Conservation (phyloP, 2,329 filamentous ascomycete genomes). For the Diaporthe ampelina region DNA sequence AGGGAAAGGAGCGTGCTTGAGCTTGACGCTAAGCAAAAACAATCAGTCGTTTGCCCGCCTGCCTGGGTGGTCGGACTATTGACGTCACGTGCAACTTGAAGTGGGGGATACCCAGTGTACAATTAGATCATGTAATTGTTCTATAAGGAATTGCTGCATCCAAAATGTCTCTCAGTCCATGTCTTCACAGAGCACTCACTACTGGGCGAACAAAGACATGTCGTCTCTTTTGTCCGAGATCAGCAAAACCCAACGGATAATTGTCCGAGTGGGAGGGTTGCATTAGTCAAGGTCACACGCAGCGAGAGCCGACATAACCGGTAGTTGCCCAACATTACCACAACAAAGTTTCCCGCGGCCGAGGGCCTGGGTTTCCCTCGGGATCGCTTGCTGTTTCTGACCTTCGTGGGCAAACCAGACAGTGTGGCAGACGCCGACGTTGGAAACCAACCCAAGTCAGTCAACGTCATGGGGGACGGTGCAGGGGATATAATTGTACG, state of each 20-base stretch:
- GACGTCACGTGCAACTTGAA: not conserved
- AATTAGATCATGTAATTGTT: not conserved
- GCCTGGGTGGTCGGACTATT: no score
- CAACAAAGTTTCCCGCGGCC: not conserved
- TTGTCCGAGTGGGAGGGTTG: slow-evolving; percentile 18
- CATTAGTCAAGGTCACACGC: slow-evolving; percentile 17
- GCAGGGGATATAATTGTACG: slow-evolving; percentile 28
- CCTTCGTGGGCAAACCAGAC: not conserved
- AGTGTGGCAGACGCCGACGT: not conserved
- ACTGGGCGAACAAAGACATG: not conserved
- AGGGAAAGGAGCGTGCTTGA: not conserved
- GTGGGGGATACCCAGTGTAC: not conserved
- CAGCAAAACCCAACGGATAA: not conserved
- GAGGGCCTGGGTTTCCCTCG: not conserved
- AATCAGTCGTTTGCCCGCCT: not conserved
- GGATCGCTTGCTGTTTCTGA: not conserved
- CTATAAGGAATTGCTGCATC: not conserved
- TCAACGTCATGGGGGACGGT: slow-evolving; percentile 9
- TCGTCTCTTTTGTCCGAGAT: not conserved
- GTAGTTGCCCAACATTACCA: not conserved
- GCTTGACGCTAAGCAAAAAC: not conserved
- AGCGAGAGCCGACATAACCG: slow-evolving; percentile 22
- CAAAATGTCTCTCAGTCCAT: not conserved
- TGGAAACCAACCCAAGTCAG: not conserved
- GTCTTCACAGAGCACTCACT: not conserved